Percentiles rank a stretch among this genome's conserved stretches.
phyloP scores from a whole-genome alignment of 495 filamentous ascomycete genomes.

The Aspergillus ostianus region DNA sequence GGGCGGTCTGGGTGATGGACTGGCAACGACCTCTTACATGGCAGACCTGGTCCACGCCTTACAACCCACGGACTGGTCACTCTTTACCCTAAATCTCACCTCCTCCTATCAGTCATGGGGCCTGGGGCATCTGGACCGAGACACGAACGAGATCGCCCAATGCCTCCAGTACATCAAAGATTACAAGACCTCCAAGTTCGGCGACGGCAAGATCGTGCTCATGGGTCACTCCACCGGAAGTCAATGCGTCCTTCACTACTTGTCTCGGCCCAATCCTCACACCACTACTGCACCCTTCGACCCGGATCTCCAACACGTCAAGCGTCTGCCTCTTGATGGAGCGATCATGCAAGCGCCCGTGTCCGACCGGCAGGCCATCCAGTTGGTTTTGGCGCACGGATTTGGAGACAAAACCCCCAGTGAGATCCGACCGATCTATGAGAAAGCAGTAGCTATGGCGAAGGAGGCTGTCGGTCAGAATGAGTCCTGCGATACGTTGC shows the following conservation, averaged over 20 bases:
- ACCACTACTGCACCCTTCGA: constrained; percentile 32
- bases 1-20: constrained; percentile 77
- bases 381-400: constrained; percentile 33
- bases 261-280: constrained; percentile 40
- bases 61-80: constrained; percentile 55
- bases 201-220: constrained; percentile 62
- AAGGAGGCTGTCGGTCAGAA: constrained; percentile 21
- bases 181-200: constrained; percentile 36
- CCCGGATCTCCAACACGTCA: constrained; percentile 24
- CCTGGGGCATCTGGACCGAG: constrained; percentile 60
- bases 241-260: constrained; percentile 80
- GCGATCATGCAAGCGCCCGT: constrained; percentile 82
- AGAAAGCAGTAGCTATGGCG: constrained; percentile 29
- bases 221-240: constrained; percentile 86
- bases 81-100: constrained; percentile 62
- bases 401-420: constrained; percentile 30
- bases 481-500: constrained; percentile 29
- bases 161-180: constrained; percentile 68
- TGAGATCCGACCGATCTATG: constrained; percentile 29
- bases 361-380: constrained; percentile 71
- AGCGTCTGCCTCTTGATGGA: constrained; percentile 58
- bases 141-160: constrained; percentile 70
- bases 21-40: constrained; percentile 65
- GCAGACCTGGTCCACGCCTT: constrained; percentile 50
- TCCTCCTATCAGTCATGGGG: constrained; percentile 74